These are phyloP conservation scores for Trichoderma oligosporum DNA, from an alignment of 2,329 filamentous ascomycete genomes.

Conservation along the genomic window DNA sequence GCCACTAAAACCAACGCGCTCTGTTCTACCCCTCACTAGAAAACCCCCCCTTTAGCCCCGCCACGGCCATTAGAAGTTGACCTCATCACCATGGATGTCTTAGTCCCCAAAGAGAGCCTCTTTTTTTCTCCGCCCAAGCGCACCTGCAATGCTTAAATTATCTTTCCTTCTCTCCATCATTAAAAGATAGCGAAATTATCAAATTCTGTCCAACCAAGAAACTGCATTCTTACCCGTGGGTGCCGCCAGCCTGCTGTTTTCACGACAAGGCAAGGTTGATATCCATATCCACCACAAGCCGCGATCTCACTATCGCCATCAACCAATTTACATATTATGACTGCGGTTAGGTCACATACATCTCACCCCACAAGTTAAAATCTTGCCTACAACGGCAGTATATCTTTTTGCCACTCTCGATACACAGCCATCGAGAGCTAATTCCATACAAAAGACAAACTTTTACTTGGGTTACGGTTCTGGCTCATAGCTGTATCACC, in stretches of 20 bases:
- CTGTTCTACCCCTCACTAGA: conserved; percentile 11
- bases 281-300: not conserved
- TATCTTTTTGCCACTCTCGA: not conserved
- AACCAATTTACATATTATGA: not conserved
- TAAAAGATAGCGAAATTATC: not conserved
- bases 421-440: not conserved
- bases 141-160: not conserved
- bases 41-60: conserved; percentile 11
- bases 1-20: not conserved
- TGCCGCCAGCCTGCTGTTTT: not conserved
- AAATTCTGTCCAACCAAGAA: not conserved
- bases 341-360: conserved; percentile 1
- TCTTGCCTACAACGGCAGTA: not conserved
- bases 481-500: no score
- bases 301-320: not conserved
- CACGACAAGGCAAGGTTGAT: not conserved
- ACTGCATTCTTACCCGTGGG: not conserved
- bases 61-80: conserved; percentile 13
- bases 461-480: not conserved
- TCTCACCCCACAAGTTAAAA: not conserved
- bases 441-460: not conserved
- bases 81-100: conserved; percentile 7
- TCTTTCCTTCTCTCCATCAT: not conserved
- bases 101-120: not conserved
- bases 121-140: not conserved